phyloP scores from a whole-genome alignment of 2,329 filamentous ascomycete genomes.

The Biscogniauxia mediterranea region DNA sequence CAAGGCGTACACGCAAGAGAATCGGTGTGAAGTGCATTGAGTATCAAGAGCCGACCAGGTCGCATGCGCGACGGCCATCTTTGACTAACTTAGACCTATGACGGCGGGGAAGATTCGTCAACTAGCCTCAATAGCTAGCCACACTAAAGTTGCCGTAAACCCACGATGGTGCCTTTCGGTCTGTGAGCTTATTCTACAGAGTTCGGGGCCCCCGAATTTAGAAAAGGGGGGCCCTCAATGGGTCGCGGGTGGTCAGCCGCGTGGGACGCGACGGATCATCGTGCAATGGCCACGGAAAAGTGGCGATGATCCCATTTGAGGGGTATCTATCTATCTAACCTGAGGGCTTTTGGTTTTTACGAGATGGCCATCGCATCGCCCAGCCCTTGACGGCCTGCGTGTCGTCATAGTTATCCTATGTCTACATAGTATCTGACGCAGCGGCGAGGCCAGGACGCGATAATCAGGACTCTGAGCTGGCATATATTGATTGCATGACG shows the following conservation, averaged over 20 bases:
- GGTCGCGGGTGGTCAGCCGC: not conserved
- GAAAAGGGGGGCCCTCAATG: not conserved
- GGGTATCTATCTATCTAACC: not conserved
- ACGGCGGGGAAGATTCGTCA: not conserved
- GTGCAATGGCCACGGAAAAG: not conserved
- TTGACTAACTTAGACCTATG: conserved; percentile 9
- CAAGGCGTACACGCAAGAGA: conserved; percentile 19
- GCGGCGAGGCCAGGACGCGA: too few relatives aligned
- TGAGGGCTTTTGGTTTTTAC: not conserved
- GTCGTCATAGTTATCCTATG: not conserved
- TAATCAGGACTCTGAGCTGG: not conserved
- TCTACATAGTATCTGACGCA: not conserved
- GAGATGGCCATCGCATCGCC: not conserved
- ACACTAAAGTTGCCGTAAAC: not conserved
- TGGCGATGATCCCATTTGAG: not conserved
- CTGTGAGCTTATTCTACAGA: not conserved
- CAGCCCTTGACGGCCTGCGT: not conserved
- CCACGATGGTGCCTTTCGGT: not conserved
- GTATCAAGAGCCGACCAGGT: conserved; percentile 16
- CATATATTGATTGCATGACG: not conserved
- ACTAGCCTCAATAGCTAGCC: conserved; percentile 3
- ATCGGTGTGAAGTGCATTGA: conserved; percentile 15
- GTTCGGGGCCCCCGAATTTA: not conserved
- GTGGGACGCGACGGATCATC: not conserved
- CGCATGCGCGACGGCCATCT: conserved; percentile 17